phyloP scores from a whole-genome alignment of 441 rosid genomes.

The Codiaeum variegatum region DNA sequence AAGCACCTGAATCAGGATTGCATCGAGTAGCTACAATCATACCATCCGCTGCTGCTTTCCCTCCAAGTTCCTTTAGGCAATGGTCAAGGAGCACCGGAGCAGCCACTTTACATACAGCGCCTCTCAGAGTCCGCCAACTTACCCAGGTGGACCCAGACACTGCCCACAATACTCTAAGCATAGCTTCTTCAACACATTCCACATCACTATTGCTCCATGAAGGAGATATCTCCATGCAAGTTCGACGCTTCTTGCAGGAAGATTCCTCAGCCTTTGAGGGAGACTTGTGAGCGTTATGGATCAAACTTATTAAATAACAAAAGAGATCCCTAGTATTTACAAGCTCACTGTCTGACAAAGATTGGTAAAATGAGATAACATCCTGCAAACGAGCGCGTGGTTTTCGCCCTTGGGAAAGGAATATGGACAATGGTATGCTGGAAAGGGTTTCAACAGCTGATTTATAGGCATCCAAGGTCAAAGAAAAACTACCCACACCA shows the following conservation, averaged over 20 bases:
- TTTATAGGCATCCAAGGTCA: conserved; percentile 46
- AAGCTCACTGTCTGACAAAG: conserved; percentile 48
- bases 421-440: conserved; percentile 34
- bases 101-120: conserved; percentile 56
- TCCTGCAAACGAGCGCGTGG: conserved; percentile 37
- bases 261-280: conserved; percentile 27
- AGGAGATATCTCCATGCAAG: conserved; percentile 15
- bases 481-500: conserved; percentile 61
- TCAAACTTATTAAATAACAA: conserved; percentile 40
- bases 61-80: conserved; percentile 54
- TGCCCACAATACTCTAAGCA: conserved; percentile 61
- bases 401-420: conserved; percentile 34
- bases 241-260: conserved; percentile 24
- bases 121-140: conserved; percentile 52
- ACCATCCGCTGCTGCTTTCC: conserved; percentile 41
- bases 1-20: conserved; percentile 46
- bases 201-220: conserved; percentile 44
- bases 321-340: conserved; percentile 53
- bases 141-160: conserved; percentile 67
- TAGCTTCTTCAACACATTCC: conserved; percentile 50
- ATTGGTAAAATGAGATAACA: conserved; percentile 42
- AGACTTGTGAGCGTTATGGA: conserved; percentile 37
- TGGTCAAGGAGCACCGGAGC: conserved; percentile 50
- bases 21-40: conserved; percentile 39
- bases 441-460: conserved; percentile 50